Base-by-base conservation (phyloP, 768 basidiomycete species). In the Boletus edulis region DNA sequence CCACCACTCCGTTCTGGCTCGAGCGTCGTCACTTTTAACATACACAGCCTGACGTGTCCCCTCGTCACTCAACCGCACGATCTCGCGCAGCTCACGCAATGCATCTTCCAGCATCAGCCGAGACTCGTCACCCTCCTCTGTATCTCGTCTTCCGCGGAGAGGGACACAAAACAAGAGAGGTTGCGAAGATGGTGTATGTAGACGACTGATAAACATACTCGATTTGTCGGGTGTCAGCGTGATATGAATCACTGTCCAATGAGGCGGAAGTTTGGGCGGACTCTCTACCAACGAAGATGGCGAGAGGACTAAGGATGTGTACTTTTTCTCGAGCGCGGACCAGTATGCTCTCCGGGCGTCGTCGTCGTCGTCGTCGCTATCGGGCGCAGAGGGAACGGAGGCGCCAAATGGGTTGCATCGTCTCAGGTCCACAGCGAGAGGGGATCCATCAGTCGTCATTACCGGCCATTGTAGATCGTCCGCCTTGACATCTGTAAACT, bases 151-250 rank as follows among this genome's bases (percentile, higher is more conserved):
- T 12, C 89, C 89, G 57, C 91, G 89, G 22, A 98, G 76, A 0
- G 97, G 96, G 2, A 98, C 77, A 57, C 90, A 91, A 70, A 98
- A 94, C 13, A 98, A 77, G 24, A 98, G 74, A 0, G 94, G 89
- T 9, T 72, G 54, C 3, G 69, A 72, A 15, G 71, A 69, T 1
- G 76, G 77, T 2, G 81, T 77, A 22, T 87, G 81, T 62, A 93
- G 87, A 15, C 95, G 85, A 4, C 90, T 85, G 43, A 97, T 72
- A 58, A 98, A 87, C 67, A 98, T 78, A 8, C 89, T 88, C 58
- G 82, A 86, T 58, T 84, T 85, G 63, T 97, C 93, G 2, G 89
- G 83, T 0, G 91, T 87, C 52, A 98, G 78, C 64, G 80, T 89
- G 61, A 98, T 84, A 57, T 87, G 90, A 54, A 97, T 75, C 20